Percentiles rank a stretch among this genome's conserved stretches.
These are phyloP conservation scores for Phlegmacium glaucopus DNA, from an alignment of 768 basidiomycete species.

Conservation along the genomic window DNA sequence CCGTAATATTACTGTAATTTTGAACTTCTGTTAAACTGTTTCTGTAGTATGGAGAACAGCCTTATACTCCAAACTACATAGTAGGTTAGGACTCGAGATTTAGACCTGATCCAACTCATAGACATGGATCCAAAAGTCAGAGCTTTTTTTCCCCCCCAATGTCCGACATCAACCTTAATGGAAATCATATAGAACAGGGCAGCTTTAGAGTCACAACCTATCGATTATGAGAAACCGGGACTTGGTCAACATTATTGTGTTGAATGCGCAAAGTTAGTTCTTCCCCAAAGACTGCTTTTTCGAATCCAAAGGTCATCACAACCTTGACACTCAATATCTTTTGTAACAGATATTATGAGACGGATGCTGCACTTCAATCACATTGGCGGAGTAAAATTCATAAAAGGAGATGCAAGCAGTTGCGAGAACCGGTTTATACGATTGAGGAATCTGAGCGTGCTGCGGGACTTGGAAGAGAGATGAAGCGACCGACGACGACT, in stretches of 20 bases:
- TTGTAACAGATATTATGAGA: constrained; percentile 70
- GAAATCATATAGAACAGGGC: constrained; percentile 53
- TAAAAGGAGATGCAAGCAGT: constrained; percentile 80
- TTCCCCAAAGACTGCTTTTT: background rate
- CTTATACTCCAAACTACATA: too few species aligned
- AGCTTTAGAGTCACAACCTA: constrained; percentile 75
- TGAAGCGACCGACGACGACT: constrained; percentile 23
- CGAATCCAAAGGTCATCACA: background rate
- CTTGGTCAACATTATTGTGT: constrained; percentile 95
- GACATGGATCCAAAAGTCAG: constrained; percentile 83
- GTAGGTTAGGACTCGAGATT: constrained; percentile 78
- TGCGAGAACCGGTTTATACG: constrained; percentile 87
- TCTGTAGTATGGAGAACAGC: too few species aligned
- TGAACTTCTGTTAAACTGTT: too few species aligned
- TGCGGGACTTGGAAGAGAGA: constrained; percentile 79
- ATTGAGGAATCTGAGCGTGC: constrained; percentile 88
- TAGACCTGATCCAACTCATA: constrained; percentile 91
- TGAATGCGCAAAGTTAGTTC: constrained; percentile 89
- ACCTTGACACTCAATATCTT: background rate
- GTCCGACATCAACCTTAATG: background rate
- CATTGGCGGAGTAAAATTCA: constrained; percentile 92
- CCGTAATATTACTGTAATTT: too few species aligned
- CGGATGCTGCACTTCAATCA: constrained; percentile 72
- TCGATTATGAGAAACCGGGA: constrained; percentile 89
- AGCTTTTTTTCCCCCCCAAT: background rate